These are phyloP conservation scores for Penicillium odoratum DNA, from an alignment of 495 filamentous ascomycete species.

Conservation along the genomic window DNA sequence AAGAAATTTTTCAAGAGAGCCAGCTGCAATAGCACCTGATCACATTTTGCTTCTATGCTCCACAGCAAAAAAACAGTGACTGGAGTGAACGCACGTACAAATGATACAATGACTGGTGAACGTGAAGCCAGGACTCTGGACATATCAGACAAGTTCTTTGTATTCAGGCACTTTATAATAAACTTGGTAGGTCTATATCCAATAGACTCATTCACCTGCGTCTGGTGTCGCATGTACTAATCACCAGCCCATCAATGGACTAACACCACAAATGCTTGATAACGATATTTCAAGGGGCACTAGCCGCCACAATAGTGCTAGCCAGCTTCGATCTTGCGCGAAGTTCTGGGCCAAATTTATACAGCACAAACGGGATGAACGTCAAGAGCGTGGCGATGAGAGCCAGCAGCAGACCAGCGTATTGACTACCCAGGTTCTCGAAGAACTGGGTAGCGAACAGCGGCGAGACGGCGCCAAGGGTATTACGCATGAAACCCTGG, in stretches of 20 bases:
- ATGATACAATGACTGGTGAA: neutral
- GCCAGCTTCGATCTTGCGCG: constrained; percentile 37
- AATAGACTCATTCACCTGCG: neutral
- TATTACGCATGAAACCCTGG: constrained; percentile 50
- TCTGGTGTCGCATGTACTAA: neutral
- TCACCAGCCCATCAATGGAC: neutral
- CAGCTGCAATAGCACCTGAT: neutral
- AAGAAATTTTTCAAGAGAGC: neutral
- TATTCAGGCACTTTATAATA: neutral
- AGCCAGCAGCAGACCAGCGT: constrained; percentile 44
- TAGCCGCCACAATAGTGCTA: constrained; percentile 16
- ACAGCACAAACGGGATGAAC: constrained; percentile 43
- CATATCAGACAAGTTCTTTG: neutral
- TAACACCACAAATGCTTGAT: neutral
- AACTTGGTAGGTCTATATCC: neutral
- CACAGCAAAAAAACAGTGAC: neutral
- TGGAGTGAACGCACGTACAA: neutral
- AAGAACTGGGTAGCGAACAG: constrained; percentile 53
- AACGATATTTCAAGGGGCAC: neutral
- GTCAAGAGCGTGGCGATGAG: constrained; percentile 40
- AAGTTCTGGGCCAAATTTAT: constrained; percentile 42
- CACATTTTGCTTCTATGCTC: neutral
- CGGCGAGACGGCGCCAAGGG: constrained; percentile 51
- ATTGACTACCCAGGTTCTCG: constrained; percentile 43
- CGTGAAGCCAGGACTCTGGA: neutral